phyloP scores from a whole-genome alignment of 441 rosid genomes.

The Brassica hybrid region DNA sequence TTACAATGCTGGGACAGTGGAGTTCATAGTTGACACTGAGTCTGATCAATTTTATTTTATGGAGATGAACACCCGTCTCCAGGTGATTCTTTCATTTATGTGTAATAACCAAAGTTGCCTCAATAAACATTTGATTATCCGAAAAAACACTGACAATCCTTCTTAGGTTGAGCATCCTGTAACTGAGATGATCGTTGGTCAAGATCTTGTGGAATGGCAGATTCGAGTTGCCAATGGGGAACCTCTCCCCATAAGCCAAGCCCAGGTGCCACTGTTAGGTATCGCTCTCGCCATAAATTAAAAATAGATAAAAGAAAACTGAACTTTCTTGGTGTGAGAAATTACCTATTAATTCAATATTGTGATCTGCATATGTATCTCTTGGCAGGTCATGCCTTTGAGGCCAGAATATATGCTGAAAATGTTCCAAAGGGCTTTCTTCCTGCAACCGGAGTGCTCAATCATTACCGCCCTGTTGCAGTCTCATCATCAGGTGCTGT shows the following conservation, averaged over 20 bases:
- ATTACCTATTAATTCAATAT: neutral
- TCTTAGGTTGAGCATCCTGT: conserved; percentile 97
- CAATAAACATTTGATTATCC: conserved; percentile 4
- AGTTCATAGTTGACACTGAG: conserved; percentile 85
- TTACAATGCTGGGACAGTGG: conserved; percentile 96
- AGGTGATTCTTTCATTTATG: conserved; percentile 56
- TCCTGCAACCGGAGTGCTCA: conserved; percentile 94
- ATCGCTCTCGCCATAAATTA: neutral
- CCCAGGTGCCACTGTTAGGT: conserved; percentile 89
- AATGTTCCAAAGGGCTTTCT: conserved; percentile 94
- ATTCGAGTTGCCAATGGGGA: conserved; percentile 92
- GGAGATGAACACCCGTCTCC: conserved; percentile 99
- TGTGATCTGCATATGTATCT: conserved; percentile 14
- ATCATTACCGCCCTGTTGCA: conserved; percentile 77
- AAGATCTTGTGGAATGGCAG: conserved; percentile 99
- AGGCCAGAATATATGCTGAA: conserved; percentile 96
- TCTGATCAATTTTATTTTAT: conserved; percentile 90
- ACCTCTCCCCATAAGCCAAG: conserved; percentile 79
- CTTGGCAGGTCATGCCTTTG: conserved; percentile 94
- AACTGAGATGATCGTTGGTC: conserved; percentile 96
- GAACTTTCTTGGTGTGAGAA: neutral
- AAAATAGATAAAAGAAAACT: neutral
- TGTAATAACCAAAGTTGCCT: neutral
- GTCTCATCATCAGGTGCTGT: conserved; percentile 74
- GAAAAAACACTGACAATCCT: conserved; percentile 33